These are phyloP conservation scores for Funneliformis mosseae DNA, from an alignment of 192 early-diverging fungal species.

Conservation along the genomic window DNA sequence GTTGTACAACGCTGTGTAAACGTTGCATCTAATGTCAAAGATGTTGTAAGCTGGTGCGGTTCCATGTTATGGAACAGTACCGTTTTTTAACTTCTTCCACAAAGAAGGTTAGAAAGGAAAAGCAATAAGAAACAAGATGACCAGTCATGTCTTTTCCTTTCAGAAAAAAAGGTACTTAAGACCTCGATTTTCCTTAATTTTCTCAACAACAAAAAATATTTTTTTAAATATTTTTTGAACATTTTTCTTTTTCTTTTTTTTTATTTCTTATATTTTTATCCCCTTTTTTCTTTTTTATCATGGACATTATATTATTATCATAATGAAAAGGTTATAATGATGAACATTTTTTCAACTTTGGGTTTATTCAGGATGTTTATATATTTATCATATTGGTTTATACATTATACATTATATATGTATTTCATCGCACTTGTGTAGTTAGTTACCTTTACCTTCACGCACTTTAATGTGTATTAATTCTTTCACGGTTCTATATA, in stretches of 20 bases:
- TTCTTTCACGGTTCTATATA: not conserved
- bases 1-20: constrained; percentile 20
- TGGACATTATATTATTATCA: not conserved
- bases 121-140: not conserved
- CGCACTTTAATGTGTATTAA: not conserved
- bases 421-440: not conserved
- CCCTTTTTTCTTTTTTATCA: not conserved
- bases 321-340: not conserved
- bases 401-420: not conserved
- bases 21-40: constrained; percentile 26
- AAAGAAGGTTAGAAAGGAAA: not conserved
- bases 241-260: not conserved
- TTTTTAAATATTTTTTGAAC: not conserved
- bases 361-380: not conserved
- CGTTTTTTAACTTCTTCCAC: constrained; percentile 16
- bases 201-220: not conserved
- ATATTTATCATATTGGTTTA: not conserved
- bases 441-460: not conserved
- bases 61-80: constrained; percentile 32
- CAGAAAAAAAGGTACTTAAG: not conserved
- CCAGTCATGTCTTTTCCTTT: not conserved
- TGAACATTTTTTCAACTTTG: not conserved
- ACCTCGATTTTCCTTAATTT: fast-evolving
- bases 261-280: not conserved
- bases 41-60: constrained; percentile 32